Conservation (phyloP, 139 green algal genomes). For the Chlorella vulgaris region DNA sequence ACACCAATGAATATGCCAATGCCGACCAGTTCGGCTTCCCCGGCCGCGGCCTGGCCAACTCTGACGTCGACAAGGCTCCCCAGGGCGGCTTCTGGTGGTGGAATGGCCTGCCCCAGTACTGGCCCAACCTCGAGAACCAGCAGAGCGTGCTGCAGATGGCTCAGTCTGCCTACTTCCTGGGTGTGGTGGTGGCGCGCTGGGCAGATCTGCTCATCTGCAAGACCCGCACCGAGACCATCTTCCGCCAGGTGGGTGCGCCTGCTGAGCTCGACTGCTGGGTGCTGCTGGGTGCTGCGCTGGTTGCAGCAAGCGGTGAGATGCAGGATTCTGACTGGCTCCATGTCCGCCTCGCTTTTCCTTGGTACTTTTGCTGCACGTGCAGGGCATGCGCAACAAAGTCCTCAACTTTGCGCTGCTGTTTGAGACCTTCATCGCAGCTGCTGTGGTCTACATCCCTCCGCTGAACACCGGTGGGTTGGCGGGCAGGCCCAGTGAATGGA, state of each 20-base stretch:
- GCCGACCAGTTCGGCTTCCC: slow-evolving; percentile 58
- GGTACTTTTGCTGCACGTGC: slow-evolving; percentile 5
- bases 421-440: slow-evolving; percentile 59
- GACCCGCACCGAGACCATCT: slow-evolving; percentile 78
- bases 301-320: too few relatives aligned
- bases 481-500: too few relatives aligned
- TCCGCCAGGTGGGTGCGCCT: slow-evolving; percentile 38
- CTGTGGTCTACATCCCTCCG: slow-evolving; percentile 70
- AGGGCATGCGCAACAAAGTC: slow-evolving; percentile 65
- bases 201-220: slow-evolving; percentile 79
- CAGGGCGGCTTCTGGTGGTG: slow-evolving; percentile 67
- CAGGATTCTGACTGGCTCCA: background rate
- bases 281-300: too few relatives aligned
- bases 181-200: slow-evolving; percentile 66
- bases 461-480: slow-evolving; percentile 11
- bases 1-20: background rate
- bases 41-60: slow-evolving; percentile 26
- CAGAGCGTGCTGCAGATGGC: slow-evolving; percentile 58
- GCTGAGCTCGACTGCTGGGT: background rate
- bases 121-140: slow-evolving; percentile 71
- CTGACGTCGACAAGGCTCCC: slow-evolving; percentile 5
- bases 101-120: slow-evolving; percentile 47
- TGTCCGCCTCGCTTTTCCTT: too few relatives aligned
- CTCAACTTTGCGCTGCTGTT: slow-evolving; percentile 74
- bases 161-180: slow-evolving; percentile 81